Evolutionary conservation across 2,329 filamentous ascomycete genomes (phyloP), one percentile per base, ranked within the genome.

Genomic region (Calonectria naviculata): DNA sequence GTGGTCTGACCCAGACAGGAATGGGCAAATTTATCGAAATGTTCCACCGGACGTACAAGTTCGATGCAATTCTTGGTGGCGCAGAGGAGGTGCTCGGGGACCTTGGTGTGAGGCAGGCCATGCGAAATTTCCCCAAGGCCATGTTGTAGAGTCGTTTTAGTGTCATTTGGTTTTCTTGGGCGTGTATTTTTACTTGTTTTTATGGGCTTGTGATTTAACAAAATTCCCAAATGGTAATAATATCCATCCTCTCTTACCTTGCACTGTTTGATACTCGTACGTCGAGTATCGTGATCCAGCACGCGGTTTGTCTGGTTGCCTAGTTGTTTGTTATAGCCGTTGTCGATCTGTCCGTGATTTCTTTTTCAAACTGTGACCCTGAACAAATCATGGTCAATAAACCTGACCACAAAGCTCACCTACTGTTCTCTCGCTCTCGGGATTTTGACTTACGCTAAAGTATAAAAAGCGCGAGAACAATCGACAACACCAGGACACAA

Each of bases 11-110:
- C 1, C 92, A 95, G 84, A 89, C 89, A 0, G 94, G 94, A 19
- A 97, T 97, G 94, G 95, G 94, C 58, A 89, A 89, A 63, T 88
- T 94, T 36, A 91, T 97, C 72, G 94, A 97, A 85, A 93, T 94
- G 88, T 97, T 97, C 85, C 90, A 96, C 82, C 88, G 94, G 56
- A 94, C 92, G 2, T 94, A 95, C 84, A 97, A 97, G 85, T 97
- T 94, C 68, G 92, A 94, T 81, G 89, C 92, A 26, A 93, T 94
- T 69, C 83, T 96, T 29, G 94, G 94, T 69, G 94, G 94, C 13
- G 93, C 94, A 1, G 94, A 97, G 83, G 94, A 97, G 85, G 92
- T 97, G 71, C 81, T 97, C 70, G 93, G 89, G 6, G 95, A 97
- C 83, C 82, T 97, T 65, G 94, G 94, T 10, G 94, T 97, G 1